Evolutionary conservation across 1,284 basidiomycete species (phyloP).

Genomic region (Ceratobasidium sp.): DNA sequence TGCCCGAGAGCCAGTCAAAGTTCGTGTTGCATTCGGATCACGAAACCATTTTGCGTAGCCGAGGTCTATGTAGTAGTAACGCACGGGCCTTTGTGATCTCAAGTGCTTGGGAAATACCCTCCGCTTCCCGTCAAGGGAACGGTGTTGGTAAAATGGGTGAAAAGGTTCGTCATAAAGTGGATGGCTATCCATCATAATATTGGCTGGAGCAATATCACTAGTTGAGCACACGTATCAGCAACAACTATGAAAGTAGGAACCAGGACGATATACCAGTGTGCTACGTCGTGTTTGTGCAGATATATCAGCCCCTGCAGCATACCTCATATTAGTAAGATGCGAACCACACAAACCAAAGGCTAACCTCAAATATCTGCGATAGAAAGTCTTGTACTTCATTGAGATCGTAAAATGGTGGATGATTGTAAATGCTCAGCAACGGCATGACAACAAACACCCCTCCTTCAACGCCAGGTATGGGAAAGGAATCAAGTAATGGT

Average conservation of each 20-base stretch:
- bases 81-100: too few species aligned
- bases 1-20: neutral
- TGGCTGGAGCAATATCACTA: constrained; percentile 4
- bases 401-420: neutral
- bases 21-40: neutral
- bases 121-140: neutral
- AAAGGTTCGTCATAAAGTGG: constrained; percentile 5
- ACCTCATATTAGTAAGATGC: neutral
- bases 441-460: constrained; percentile 22
- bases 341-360: neutral
- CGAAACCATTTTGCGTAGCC: too few species aligned
- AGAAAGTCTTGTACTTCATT: neutral
- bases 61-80: constrained; percentile 11
- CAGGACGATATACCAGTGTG: neutral
- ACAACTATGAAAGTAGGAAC: neutral
- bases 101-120: too few species aligned
- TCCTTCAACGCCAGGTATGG: constrained; percentile 8
- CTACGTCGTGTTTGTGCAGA: constrained; percentile 1
- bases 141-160: constrained; percentile 3
- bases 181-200: neutral
- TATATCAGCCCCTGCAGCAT: neutral
- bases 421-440: neutral
- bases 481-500: constrained; percentile 4
- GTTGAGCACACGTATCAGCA: neutral
- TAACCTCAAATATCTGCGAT: neutral